Evolutionary conservation across 2,329 filamentous ascomycete genomes (phyloP).

Genomic region (Arthroderma sp.): DNA sequence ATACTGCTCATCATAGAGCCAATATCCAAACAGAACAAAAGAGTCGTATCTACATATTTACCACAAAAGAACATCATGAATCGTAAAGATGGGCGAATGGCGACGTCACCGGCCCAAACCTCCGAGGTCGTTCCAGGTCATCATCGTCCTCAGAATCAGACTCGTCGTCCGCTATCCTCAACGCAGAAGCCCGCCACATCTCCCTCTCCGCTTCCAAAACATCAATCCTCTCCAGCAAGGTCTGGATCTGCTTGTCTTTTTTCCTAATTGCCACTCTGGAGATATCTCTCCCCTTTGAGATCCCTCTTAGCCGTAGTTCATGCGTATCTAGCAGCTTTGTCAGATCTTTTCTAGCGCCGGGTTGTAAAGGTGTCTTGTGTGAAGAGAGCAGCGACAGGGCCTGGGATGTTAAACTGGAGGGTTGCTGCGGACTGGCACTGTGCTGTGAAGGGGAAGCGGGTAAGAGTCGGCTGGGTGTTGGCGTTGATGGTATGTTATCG

Average conservation of each 20-base stretch:
- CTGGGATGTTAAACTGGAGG: conserved; percentile 14
- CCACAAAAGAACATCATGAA: too few relatives aligned
- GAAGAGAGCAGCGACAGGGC: conserved; percentile 23
- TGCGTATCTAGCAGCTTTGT: conserved; percentile 40
- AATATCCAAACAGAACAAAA: too few relatives aligned
- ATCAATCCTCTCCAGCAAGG: conserved; percentile 54
- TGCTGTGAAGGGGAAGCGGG: conserved; percentile 7
- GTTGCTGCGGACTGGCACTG: conserved; percentile 12
- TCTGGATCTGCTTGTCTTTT: conserved; percentile 50
- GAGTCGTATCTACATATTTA: too few relatives aligned
- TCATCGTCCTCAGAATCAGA: background rate
- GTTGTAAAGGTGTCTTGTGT: conserved; percentile 21
- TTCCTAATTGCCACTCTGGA: conserved; percentile 48
- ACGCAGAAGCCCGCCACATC: conserved; percentile 35
- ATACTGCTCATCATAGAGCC: too few relatives aligned
- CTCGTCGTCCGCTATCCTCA: conserved; percentile 19
- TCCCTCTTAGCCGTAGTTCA: conserved; percentile 46
- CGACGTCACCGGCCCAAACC: too few relatives aligned
- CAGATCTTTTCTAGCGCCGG: conserved; percentile 23
- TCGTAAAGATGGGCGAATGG: too few relatives aligned
- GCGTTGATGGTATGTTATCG: background rate
- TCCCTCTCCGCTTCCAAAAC: conserved; percentile 44
- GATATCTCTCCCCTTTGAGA: conserved; percentile 53
- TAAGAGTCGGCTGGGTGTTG: conserved; percentile 11
- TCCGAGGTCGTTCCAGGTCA: background rate